Evolutionary conservation across 495 filamentous ascomycete species (phyloP).

Genomic region (Aspergillus nanangensis): DNA sequence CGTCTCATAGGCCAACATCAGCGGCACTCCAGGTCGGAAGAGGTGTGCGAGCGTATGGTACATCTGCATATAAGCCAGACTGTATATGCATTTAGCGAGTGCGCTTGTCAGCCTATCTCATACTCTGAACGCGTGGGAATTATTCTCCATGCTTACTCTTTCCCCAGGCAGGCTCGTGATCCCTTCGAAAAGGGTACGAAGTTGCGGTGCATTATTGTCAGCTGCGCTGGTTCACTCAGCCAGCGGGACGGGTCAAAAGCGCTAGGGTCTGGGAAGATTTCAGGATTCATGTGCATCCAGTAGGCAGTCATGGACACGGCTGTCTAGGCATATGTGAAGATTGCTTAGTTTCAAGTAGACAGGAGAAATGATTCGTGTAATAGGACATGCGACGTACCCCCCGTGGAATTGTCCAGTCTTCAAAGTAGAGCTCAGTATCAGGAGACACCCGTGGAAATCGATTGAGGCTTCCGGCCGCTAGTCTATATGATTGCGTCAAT

Average conservation of each 20-base stretch:
- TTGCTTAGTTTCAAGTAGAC: neutral
- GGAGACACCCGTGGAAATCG: conserved; percentile 1
- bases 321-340: neutral
- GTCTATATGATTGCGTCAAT: neutral
- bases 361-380: neutral
- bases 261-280: neutral
- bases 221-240: neutral
- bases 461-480: conserved; percentile 19
- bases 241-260: neutral
- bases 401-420: conserved; percentile 3
- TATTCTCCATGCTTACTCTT: neutral
- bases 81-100: neutral
- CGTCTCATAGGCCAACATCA: neutral
- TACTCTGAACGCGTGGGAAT: neutral
- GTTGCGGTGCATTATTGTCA: neutral
- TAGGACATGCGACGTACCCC: neutral
- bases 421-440: neutral
- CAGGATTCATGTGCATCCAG: neutral
- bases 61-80: neutral
- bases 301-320: neutral
- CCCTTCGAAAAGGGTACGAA: neutral
- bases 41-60: neutral
- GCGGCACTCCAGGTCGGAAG: neutral
- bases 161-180: neutral
- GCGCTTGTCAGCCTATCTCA: neutral